Percentiles rank a stretch among this genome's conserved stretches.
Evolutionary conservation across 495 filamentous ascomycete genomes (phyloP).

Genomic region (Symbiotaphrina buchneri): DNA sequence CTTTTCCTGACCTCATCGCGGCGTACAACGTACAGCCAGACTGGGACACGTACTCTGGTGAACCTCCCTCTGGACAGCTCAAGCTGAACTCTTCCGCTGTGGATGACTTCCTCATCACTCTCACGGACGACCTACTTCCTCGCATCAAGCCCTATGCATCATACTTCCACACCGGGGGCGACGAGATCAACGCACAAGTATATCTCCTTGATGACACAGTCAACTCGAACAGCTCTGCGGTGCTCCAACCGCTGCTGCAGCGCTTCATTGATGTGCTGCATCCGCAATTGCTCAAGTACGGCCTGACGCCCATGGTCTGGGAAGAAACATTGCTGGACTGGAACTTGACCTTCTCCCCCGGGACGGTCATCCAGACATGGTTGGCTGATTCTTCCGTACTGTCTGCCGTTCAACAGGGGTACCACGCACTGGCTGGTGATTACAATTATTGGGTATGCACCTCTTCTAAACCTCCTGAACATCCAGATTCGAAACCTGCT

Average conservation of each 20-base stretch:
- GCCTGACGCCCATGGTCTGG: slow-evolving; percentile 52
- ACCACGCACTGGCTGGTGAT: slow-evolving; percentile 47
- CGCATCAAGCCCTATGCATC: slow-evolving; percentile 36
- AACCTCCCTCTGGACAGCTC: slow-evolving; percentile 56
- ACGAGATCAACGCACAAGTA: slow-evolving; percentile 56
- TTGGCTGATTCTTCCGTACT: slow-evolving; percentile 29
- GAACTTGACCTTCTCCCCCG: slow-evolving; percentile 40
- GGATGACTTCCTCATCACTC: slow-evolving; percentile 37
- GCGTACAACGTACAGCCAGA: slow-evolving; percentile 42
- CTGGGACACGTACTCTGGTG: slow-evolving; percentile 41
- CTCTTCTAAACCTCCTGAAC: background rate
- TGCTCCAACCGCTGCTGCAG: slow-evolving; percentile 50
- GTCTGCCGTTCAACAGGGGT: slow-evolving; percentile 29
- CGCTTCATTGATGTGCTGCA: slow-evolving; percentile 45
- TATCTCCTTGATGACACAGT: slow-evolving; percentile 53
- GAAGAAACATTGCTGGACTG: slow-evolving; percentile 61
- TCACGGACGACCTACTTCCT: slow-evolving; percentile 52
- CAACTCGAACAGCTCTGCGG: slow-evolving; percentile 27
- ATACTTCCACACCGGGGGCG: slow-evolving; percentile 69
- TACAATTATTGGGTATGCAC: slow-evolving; percentile 46
- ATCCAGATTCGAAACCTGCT: background rate
- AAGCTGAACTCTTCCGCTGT: slow-evolving; percentile 49
- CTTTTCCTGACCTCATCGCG: slow-evolving; percentile 51
- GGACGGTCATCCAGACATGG: slow-evolving; percentile 57
- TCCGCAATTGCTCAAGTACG: slow-evolving; percentile 26